Conservation (phyloP, 805 yeast species). For the Brettanomyces custersianus region DNA sequence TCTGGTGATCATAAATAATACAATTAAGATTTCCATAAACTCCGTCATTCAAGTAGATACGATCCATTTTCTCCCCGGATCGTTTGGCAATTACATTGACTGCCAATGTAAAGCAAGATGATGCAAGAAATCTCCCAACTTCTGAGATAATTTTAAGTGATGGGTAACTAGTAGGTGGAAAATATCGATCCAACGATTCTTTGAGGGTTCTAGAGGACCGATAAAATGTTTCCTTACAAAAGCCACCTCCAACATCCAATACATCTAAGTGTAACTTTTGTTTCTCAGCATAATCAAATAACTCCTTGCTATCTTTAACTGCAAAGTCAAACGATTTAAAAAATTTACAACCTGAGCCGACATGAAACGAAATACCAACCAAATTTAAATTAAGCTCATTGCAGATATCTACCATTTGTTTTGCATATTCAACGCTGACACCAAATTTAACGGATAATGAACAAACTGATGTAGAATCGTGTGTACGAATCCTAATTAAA, state of each 20-base stretch:
- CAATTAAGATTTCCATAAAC: slow-evolving; percentile 94
- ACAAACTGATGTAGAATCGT: slow-evolving; percentile 82
- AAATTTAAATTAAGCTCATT: slow-evolving; percentile 52
- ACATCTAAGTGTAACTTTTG: slow-evolving; percentile 36
- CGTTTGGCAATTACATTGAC: slow-evolving; percentile 83
- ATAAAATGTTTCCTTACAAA: slow-evolving; percentile 50
- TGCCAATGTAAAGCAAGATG: slow-evolving; percentile 78
- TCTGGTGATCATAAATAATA: slow-evolving; percentile 85
- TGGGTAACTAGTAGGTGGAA: slow-evolving; percentile 36
- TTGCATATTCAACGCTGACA: slow-evolving; percentile 50
- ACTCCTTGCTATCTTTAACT: slow-evolving; percentile 53
- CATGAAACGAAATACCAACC: slow-evolving; percentile 88
- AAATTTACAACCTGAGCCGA: slow-evolving; percentile 89
- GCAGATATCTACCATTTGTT: slow-evolving; percentile 51
- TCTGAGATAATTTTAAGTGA: slow-evolving; percentile 65
- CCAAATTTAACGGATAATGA: slow-evolving; percentile 86
- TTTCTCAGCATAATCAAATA: slow-evolving; percentile 50
- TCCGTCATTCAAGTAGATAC: slow-evolving; percentile 90
- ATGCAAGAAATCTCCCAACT: slow-evolving; percentile 87
- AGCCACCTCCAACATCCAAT: slow-evolving; percentile 92
- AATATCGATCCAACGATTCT: slow-evolving; percentile 44
- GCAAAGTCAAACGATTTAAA: slow-evolving; percentile 60
- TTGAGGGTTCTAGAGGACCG: slow-evolving; percentile 51
- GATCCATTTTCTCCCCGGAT: slow-evolving; percentile 31
- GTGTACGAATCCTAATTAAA: slow-evolving; percentile 77